These are phyloP conservation scores for Euryodendron excelsum DNA, from an alignment of 148 eudicot genomes.

Conservation along the genomic window DNA sequence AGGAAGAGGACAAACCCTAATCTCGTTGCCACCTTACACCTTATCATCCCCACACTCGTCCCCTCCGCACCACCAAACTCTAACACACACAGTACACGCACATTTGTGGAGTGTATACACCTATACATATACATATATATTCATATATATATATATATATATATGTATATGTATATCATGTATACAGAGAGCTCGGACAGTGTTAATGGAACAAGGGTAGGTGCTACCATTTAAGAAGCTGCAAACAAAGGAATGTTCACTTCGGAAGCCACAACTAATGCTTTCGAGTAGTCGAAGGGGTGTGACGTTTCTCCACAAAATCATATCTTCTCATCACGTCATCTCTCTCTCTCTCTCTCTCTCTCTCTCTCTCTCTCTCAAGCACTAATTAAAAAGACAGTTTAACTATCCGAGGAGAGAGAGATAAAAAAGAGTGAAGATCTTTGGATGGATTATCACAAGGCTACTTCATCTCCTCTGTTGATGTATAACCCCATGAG, in stretches of 20 bases:
- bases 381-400: not conserved
- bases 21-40: conserved; percentile 21
- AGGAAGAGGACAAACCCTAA: conserved; percentile 11
- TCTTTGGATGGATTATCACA: conserved; percentile 1
- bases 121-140: not conserved
- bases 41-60: conserved; percentile 25
- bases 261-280: not conserved
- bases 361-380: not conserved
- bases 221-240: not conserved
- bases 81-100: conserved; percentile 14
- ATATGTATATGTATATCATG: not conserved
- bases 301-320: conserved; percentile 9
- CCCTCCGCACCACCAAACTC: conserved; percentile 22
- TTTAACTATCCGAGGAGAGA: not conserved
- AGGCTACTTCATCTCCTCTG: conserved; percentile 16
- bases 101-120: not conserved
- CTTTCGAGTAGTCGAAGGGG: not conserved
- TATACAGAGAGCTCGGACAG: no score
- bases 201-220: not conserved
- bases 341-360: not conserved
- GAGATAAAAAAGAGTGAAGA: not conserved
- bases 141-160: not conserved
- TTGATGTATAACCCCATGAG: not conserved
- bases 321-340: not conserved
- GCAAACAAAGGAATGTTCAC: not conserved